phyloP scores from a whole-genome alignment of 495 filamentous ascomycete species.

The Apiosordaria backusii region DNA sequence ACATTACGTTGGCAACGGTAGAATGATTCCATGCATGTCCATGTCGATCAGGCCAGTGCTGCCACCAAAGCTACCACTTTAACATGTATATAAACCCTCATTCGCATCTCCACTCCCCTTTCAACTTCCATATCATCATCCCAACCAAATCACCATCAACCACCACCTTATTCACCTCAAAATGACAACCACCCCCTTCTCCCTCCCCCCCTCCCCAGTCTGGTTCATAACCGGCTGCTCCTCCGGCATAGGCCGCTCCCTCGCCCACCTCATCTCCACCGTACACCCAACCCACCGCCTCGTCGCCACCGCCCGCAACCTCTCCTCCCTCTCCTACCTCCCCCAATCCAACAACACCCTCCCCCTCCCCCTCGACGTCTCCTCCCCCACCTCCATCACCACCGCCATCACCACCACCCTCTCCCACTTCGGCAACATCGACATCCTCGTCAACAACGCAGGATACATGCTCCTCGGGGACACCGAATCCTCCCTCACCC shows the following conservation, averaged over 20 bases:
- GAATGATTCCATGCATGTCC: too few relatives aligned
- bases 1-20: too few relatives aligned
- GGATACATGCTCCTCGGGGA: slow-evolving; percentile 49
- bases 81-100: too few relatives aligned
- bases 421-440: slow-evolving; percentile 41
- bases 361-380: slow-evolving; percentile 47
- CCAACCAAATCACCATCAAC: too few relatives aligned
- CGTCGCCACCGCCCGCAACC: slow-evolving; percentile 47
- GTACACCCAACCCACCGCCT: slow-evolving; percentile 38
- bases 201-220: background rate
- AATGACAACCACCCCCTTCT: too few relatives aligned
- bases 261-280: slow-evolving; percentile 41
- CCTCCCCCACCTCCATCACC: slow-evolving; percentile 37
- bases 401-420: slow-evolving; percentile 38
- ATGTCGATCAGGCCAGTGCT: too few relatives aligned
- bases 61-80: too few relatives aligned
- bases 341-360: slow-evolving; percentile 39
- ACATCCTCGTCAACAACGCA: slow-evolving; percentile 57
- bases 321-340: slow-evolving; percentile 36
- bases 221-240: slow-evolving; percentile 46
- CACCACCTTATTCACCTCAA: too few relatives aligned
- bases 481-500: slow-evolving; percentile 40
- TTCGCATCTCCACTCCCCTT: too few relatives aligned
- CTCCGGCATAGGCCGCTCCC: slow-evolving; percentile 45
- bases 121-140: too few relatives aligned